A percentile compares a stretch with the other conserved stretches of the same genome.
These are phyloP conservation scores for Rehmannia glutinosa DNA, from an alignment of 257 asterid species.

Conservation along the genomic window DNA sequence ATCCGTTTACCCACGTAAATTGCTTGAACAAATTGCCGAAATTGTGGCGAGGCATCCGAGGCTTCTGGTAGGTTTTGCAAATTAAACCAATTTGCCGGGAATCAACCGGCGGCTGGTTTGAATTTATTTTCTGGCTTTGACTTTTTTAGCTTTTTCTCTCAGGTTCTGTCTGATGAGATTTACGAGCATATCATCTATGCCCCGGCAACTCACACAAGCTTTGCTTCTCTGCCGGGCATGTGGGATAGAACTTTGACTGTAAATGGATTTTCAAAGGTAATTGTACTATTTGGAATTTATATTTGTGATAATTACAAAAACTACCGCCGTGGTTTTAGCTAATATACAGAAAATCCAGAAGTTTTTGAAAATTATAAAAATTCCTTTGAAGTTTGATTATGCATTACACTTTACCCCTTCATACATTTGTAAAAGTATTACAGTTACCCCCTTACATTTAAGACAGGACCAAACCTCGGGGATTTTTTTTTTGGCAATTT, in stretches of 20 bases:
- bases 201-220: slow-evolving; percentile 94
- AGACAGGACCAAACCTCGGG: too few species aligned
- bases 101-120: too few species aligned
- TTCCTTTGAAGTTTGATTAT: too few species aligned
- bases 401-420: not conserved
- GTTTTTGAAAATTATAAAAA: not conserved
- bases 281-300: not conserved
- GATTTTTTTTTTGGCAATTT: too few species aligned
- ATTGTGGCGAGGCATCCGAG: slow-evolving; percentile 90
- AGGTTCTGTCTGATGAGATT: slow-evolving; percentile 96
- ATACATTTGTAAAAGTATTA: not conserved
- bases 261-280: slow-evolving; percentile 95
- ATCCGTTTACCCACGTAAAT: slow-evolving; percentile 76
- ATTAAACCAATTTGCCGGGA: too few species aligned
- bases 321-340: not conserved
- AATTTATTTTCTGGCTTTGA: not conserved
- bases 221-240: slow-evolving; percentile 96
- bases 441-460: too few species aligned
- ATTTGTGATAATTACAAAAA: not conserved
- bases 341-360: not conserved
- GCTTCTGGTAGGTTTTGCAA: slow-evolving; percentile 67
- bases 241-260: slow-evolving; percentile 94
- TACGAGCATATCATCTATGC: slow-evolving; percentile 93
- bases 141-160: not conserved
- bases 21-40: slow-evolving; percentile 88